Conservation (phyloP, 75 land plant species). For the Ceratopteris richardii region DNA sequence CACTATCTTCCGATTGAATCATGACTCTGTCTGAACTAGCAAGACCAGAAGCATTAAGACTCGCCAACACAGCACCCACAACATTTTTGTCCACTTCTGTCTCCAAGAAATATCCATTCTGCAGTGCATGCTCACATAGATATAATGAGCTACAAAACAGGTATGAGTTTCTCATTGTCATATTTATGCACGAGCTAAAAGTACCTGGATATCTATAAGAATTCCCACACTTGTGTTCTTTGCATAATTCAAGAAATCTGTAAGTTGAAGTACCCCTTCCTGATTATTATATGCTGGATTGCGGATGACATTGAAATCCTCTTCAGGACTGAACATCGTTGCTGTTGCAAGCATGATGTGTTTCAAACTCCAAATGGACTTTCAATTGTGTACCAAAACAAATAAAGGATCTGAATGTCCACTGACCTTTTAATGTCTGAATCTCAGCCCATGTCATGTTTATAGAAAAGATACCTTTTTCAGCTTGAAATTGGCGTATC, state of each 20-base stretch:
- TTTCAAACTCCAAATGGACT: background rate
- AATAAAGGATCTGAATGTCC: too few relatives aligned
- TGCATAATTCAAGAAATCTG: conserved; percentile 56
- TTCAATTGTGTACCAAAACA: background rate
- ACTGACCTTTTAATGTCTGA: conserved; percentile 50
- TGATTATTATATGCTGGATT: conserved; percentile 34
- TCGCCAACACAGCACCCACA: conserved; percentile 34
- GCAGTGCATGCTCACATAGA: too few relatives aligned
- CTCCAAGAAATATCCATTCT: conserved; percentile 51
- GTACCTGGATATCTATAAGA: conserved; percentile 57
- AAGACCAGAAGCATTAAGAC: conserved; percentile 41
- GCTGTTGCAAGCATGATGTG: conserved; percentile 25
- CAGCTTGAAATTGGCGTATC: conserved; percentile 33
- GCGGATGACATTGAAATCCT: conserved; percentile 12
- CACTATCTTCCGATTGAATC: conserved; percentile 54
- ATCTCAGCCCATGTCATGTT: conserved; percentile 56
- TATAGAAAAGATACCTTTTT: conserved; percentile 50
- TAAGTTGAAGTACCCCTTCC: conserved; percentile 37
- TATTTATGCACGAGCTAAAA: too few relatives aligned
- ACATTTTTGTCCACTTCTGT: conserved; percentile 30
- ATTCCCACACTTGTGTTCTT: conserved; percentile 52
- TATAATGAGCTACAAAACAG: too few relatives aligned
- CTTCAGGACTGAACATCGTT: conserved; percentile 23
- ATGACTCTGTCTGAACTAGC: conserved; percentile 30
- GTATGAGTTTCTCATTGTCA: too few relatives aligned